phyloP scores from a whole-genome alignment of 2,329 filamentous ascomycete genomes.

The Fragosphaeria purpurea region DNA sequence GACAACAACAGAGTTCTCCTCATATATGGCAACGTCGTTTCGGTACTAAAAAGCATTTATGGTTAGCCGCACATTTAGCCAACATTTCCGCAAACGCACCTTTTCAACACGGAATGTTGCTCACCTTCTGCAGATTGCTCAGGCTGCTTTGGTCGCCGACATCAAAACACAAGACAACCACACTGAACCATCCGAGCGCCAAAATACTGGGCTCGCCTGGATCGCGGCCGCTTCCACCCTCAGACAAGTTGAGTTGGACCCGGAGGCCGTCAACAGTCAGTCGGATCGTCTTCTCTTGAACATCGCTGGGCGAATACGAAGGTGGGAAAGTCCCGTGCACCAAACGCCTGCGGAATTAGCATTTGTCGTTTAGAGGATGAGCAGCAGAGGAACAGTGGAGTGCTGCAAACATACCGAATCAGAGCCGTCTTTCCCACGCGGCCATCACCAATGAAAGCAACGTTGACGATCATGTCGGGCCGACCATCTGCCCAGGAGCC shows the following conservation, averaged over 20 bases:
- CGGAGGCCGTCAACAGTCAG: constrained; percentile 7
- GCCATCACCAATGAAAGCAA: constrained; percentile 13
- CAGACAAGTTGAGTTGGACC: constrained; percentile 11
- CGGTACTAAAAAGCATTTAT: constrained; percentile 6
- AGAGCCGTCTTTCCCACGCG: constrained; percentile 14
- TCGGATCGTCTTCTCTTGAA: constrained; percentile 8
- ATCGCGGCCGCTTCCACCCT: constrained; percentile 10
- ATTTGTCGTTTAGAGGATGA: not conserved
- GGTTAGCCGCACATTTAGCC: not conserved
- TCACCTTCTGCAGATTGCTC: constrained; percentile 8
- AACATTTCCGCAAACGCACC: too few species aligned
- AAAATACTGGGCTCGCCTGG: constrained; percentile 9
- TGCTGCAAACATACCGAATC: constrained; percentile 7
- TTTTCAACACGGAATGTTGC: not conserved
- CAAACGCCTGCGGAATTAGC: constrained; percentile 6
- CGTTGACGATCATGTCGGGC: constrained; percentile 14
- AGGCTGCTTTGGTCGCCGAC: constrained; percentile 9
- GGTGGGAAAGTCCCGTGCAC: constrained; percentile 9
- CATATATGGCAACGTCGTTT: constrained; percentile 13
- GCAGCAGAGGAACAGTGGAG: not conserved
- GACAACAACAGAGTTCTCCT: constrained; percentile 13
- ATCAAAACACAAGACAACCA: constrained; percentile 14
- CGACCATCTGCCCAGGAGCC: constrained; percentile 8
- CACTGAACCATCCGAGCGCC: constrained; percentile 13
- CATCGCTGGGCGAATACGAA: constrained; percentile 9